A percentile compares a stretch with the other conserved stretches of the same genome.
Conservation (phyloP, 495 filamentous ascomycete genomes). For the Trichoderma asperelloides region DNA sequence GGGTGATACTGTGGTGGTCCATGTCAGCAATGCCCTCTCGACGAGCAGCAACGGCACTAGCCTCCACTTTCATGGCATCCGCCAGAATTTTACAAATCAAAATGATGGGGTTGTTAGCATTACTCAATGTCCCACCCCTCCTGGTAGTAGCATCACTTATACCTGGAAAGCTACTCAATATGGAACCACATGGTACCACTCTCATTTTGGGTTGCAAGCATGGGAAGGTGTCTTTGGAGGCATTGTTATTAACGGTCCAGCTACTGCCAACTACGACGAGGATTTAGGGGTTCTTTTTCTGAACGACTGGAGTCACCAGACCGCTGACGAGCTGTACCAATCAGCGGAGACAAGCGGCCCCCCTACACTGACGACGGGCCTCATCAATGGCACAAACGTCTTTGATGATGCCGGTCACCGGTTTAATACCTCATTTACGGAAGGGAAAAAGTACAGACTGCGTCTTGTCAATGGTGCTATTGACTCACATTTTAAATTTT, state of each 20-base stretch:
- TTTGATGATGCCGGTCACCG: conserved; percentile 28
- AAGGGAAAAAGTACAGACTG: conserved; percentile 41
- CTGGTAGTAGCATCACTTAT: conserved; percentile 38
- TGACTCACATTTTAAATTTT: conserved; percentile 40
- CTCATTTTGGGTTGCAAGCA: conserved; percentile 44
- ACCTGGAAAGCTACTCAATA: conserved; percentile 39
- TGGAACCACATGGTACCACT: conserved; percentile 53
- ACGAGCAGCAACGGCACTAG: conserved; percentile 27
- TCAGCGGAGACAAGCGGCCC: conserved; percentile 28
- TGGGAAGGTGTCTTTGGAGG: conserved; percentile 33
- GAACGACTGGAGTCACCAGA: conserved; percentile 38
- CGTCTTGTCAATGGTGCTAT: conserved; percentile 48
- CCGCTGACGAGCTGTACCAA: conserved; percentile 27
- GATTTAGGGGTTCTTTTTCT: conserved; percentile 35
- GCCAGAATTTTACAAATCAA: conserved; percentile 20
- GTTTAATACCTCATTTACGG: conserved; percentile 31
- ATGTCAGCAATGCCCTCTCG: conserved; percentile 19
- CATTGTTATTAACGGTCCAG: conserved; percentile 36
- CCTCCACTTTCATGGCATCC: conserved; percentile 42
- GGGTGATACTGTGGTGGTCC: conserved; percentile 35
- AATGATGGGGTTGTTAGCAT: conserved; percentile 25
- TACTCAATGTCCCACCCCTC: conserved; percentile 30
- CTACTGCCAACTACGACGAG: conserved; percentile 32
- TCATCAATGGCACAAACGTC: conserved; percentile 45
- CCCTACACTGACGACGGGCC: conserved; percentile 33